Evolutionary conservation across 352 stramenopile genomes (phyloP).

Genomic region (Lagenidium sp.): DNA sequence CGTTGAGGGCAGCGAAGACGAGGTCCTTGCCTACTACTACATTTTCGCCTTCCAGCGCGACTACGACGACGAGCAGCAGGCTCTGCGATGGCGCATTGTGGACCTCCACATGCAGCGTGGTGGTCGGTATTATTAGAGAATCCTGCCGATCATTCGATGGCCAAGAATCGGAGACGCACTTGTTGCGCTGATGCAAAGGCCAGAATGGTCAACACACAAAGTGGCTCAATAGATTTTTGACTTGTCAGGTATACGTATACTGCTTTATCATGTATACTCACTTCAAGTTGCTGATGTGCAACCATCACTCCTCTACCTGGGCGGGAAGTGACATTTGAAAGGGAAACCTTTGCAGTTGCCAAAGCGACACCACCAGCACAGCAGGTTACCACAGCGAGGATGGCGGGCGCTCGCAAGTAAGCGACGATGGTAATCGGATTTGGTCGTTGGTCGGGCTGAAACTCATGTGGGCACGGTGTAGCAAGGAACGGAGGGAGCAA

Average conservation of each 20-base stretch:
- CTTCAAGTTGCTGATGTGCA: slow-evolving; percentile 11
- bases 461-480: too few species aligned
- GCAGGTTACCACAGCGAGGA: too few species aligned
- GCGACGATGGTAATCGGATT: not conserved
- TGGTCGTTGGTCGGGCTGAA: not conserved
- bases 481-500: too few species aligned
- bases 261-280: slow-evolving; percentile 10
- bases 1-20: slow-evolving; percentile 94
- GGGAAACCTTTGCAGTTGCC: too few species aligned
- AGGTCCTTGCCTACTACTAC: slow-evolving; percentile 97
- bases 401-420: slow-evolving; percentile 14
- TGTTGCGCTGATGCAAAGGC: too few species aligned
- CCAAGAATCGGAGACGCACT: too few species aligned
- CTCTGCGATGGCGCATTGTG: slow-evolving; percentile 79
- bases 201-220: too few species aligned
- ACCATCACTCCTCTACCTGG: slow-evolving; percentile 13
- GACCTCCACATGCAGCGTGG: slow-evolving; percentile 83
- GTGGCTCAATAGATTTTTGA: slow-evolving; percentile 13
- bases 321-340: slow-evolving; percentile 1
- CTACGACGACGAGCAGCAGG: slow-evolving; percentile 92
- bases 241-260: too few species aligned
- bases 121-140: slow-evolving; percentile 75
- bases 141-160: too few species aligned
- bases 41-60: slow-evolving; percentile 96
- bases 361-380: too few species aligned